phyloP scores from a whole-genome alignment of 169 alveolate genomes.

The Plasmodium yoelii region DNA sequence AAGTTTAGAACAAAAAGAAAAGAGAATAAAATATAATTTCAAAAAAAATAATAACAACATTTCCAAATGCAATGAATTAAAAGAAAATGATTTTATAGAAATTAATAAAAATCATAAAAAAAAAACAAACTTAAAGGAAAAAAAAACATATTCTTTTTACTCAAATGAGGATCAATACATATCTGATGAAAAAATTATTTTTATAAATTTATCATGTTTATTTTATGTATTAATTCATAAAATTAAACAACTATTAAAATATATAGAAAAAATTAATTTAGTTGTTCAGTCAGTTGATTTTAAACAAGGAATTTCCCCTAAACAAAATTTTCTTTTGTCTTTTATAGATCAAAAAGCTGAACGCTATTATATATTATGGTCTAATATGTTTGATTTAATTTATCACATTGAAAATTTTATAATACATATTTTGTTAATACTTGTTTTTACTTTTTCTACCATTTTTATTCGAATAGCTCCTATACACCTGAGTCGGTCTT shows the following conservation, averaged over 20 bases:
- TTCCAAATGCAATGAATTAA: too few relatives aligned
- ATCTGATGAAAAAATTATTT: constrained; percentile 33
- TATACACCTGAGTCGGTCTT: constrained; percentile 33
- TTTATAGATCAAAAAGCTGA: constrained; percentile 63
- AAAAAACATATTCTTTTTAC: too few relatives aligned
- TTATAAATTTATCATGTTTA: constrained; percentile 55
- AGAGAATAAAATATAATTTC: too few relatives aligned
- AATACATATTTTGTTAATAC: constrained; percentile 23
- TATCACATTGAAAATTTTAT: constrained; percentile 67
- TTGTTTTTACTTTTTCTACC: constrained; percentile 23
- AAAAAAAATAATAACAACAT: too few relatives aligned
- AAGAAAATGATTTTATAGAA: too few relatives aligned
- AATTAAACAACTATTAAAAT: constrained; percentile 32
- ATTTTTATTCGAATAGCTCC: constrained; percentile 48
- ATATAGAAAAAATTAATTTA: constrained; percentile 48
- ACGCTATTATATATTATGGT: constrained; percentile 65
- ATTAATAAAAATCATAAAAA: too few relatives aligned
- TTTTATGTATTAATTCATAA: constrained; percentile 32
- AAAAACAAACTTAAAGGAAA: too few relatives aligned
- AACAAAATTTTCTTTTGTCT: constrained; percentile 20
- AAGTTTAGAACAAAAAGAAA: too few relatives aligned
- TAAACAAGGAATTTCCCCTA: constrained; percentile 46
- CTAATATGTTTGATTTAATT: constrained; percentile 45
- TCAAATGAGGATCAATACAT: background rate
- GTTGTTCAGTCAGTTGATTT: constrained; percentile 52